Conservation (phyloP, 441 rosid species). For the Populus trichocarpa region DNA sequence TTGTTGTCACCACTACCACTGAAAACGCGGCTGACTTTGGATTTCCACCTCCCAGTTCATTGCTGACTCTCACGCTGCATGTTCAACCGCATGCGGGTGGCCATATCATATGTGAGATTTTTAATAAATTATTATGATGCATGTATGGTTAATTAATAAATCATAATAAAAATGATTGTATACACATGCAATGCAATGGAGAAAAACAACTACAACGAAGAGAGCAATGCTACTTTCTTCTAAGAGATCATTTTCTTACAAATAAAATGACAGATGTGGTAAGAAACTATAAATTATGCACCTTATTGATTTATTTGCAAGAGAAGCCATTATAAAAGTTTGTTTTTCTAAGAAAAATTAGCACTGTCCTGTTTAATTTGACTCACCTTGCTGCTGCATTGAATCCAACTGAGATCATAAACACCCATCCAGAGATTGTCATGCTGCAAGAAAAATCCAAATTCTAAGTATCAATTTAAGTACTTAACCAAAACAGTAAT, state of each 20-base stretch:
- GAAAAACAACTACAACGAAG: too few species aligned
- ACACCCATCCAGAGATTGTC: slow-evolving; percentile 33
- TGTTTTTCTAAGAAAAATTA: slow-evolving; percentile 29
- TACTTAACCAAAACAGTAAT: background rate
- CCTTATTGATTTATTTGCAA: background rate
- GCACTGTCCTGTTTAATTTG: slow-evolving; percentile 20
- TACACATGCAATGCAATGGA: too few species aligned
- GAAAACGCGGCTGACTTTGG: slow-evolving; percentile 27
- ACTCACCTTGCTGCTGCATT: slow-evolving; percentile 46
- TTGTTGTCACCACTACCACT: slow-evolving; percentile 12
- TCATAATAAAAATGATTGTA: too few species aligned
- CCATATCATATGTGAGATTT: too few species aligned
- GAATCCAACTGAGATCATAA: slow-evolving; percentile 43
- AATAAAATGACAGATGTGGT: background rate
- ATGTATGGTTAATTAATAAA: too few species aligned
- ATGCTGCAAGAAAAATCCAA: slow-evolving; percentile 24
- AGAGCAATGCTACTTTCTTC: background rate
- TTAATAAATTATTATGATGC: too few species aligned
- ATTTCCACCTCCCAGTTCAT: slow-evolving; percentile 23
- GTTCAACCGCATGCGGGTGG: background rate
- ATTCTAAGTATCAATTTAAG: background rate
- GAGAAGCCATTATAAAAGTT: slow-evolving; percentile 38
- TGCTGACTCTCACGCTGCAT: slow-evolving; percentile 26
- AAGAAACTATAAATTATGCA: background rate
- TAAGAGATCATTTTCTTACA: background rate